Evolutionary conservation across 2,329 filamentous ascomycete genomes (phyloP).

Genomic region (Cyphellophora attinorum): DNA sequence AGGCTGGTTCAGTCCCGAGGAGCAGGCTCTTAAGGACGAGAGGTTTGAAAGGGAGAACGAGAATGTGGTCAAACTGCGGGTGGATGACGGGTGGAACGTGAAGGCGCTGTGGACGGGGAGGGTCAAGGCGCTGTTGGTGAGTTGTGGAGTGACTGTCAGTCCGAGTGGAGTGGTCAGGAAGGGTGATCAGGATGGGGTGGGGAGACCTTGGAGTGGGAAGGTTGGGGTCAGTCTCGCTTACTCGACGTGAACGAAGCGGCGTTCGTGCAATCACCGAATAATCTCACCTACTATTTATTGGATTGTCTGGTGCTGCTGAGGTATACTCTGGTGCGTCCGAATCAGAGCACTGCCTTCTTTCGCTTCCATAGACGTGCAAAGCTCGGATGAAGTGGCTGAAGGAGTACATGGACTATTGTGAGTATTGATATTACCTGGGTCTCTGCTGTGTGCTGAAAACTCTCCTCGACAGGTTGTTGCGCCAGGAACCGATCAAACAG

Average conservation of each 20-base stretch:
- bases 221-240: conserved; percentile 18
- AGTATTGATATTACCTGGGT: too few species aligned
- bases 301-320: too few species aligned
- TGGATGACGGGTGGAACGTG: conserved; percentile 81
- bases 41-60: conserved; percentile 61
- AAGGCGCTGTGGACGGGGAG: conserved; percentile 87
- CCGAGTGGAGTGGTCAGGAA: conserved; percentile 19
- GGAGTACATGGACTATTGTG: too few species aligned
- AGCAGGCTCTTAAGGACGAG: conserved; percentile 29
- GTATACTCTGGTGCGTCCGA: too few species aligned
- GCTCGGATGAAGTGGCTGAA: too few species aligned
- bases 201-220: conserved; percentile 16
- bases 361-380: too few species aligned
- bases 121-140: conserved; percentile 86
- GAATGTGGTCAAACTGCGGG: conserved; percentile 78
- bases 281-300: too few species aligned
- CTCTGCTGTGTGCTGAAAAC: too few species aligned
- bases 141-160: conserved; percentile 77
- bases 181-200: background rate
- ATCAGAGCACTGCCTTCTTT: too few species aligned
- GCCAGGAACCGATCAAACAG: too few species aligned
- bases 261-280: too few species aligned
- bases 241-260: conserved; percentile 17
- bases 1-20: conserved; percentile 21
- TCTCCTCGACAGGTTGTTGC: too few species aligned